Evolutionary conservation across 2,329 filamentous ascomycete genomes (phyloP), one percentile per base, ranked within the genome.

Genomic region (Hypoxylon sp.): DNA sequence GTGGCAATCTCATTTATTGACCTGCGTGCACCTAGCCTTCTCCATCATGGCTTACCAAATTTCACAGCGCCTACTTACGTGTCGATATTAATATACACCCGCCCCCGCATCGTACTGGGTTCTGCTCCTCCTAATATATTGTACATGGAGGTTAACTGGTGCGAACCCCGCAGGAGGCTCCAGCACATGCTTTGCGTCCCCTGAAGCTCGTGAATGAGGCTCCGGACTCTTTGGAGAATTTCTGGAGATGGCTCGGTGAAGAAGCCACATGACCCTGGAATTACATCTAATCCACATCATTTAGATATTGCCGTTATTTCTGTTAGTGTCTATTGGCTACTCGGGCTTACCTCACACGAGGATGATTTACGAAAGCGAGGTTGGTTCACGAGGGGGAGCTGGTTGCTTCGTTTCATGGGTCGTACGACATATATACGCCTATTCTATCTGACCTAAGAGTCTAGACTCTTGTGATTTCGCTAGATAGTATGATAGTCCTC

Each of bases 401-500:
- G 37, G 25, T 54, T 48, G 25, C 51, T 58, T 70, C 25, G 5
- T 3, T 27, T 27, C 25, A 55, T 13, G 20, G 20, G 31, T 71
- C 55, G 40, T 66, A 58, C 61, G 58, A 69, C 33, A 8, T 58
- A n/a, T 56, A 61, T 46, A 51, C 48, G 27, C 44, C 51, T 63
- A 42, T 55, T 48, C 61, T 68, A 65, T 61, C 53, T 49, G 37
- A 53, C 59, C 50, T 35, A 31, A 59, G 64, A 66, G 61, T 44
- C 56, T 46, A 49, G 61, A 50, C 44, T 40, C 44, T 44, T 31
- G n/a, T 22, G 49, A 30, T n/a, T 31, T 20, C 4, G 10, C 31
- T 62, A 65, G 61, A 50, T 25, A 42, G 64, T 67, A 59, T 72
- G 69, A 50, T 72, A 72, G 6, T 76, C 73, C 76, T 86, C 83